phyloP scores from a whole-genome alignment of 768 basidiomycete species.

The Rossbeevera mucosa region DNA sequence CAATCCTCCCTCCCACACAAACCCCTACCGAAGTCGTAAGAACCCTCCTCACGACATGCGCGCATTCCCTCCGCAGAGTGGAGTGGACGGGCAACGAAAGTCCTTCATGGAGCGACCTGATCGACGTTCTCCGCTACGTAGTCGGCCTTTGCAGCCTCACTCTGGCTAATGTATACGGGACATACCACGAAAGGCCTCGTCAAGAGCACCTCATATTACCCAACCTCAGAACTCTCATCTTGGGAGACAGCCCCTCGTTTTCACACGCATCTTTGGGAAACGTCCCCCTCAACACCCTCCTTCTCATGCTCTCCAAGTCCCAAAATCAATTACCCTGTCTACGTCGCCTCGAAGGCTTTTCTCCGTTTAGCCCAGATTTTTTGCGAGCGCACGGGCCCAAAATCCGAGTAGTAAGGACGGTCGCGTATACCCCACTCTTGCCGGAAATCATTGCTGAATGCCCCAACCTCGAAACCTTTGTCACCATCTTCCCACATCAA shows the following conservation, averaged over 20 bases:
- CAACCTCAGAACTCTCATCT: constrained; percentile 38
- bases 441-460: constrained; percentile 36
- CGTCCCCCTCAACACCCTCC: constrained; percentile 38
- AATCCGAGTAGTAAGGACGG: constrained; percentile 38
- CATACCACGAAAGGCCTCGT: constrained; percentile 19
- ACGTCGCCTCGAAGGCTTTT: constrained; percentile 40
- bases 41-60: constrained; percentile 31
- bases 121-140: constrained; percentile 32
- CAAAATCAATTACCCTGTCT: constrained; percentile 37
- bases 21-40: constrained; percentile 33
- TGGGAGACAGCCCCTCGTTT: constrained; percentile 34
- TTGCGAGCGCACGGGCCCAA: constrained; percentile 40
- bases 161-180: constrained; percentile 38
- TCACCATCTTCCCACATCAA: constrained; percentile 35
- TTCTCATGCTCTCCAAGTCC: constrained; percentile 33
- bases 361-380: constrained; percentile 39
- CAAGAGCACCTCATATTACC: constrained; percentile 30
- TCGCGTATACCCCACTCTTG: constrained; percentile 32
- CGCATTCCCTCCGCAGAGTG: constrained; percentile 36
- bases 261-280: constrained; percentile 32
- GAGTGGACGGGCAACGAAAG: constrained; percentile 46
- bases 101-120: constrained; percentile 38
- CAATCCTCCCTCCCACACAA: constrained; percentile 20
- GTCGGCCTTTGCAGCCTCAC: constrained; percentile 38
- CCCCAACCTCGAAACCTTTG: constrained; percentile 40